Percentiles rank a stretch among this genome's conserved stretches.
These are phyloP conservation scores for Ascochyta pisi DNA, from an alignment of 2,329 filamentous ascomycete species.

Conservation along the genomic window DNA sequence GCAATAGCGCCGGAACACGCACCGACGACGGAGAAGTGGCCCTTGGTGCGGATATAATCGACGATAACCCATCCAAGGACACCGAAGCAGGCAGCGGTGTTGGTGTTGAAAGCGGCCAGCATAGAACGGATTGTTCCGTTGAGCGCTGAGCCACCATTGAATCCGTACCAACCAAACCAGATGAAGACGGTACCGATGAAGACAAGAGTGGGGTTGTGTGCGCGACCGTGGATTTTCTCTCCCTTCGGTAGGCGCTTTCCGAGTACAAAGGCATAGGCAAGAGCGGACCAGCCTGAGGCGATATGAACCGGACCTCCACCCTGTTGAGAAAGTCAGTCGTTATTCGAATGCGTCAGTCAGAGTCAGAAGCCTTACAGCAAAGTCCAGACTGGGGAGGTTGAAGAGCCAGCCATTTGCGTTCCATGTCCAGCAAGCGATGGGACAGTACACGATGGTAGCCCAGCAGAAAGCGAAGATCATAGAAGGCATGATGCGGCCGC, in stretches of 20 bases:
- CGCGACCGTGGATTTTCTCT: slow-evolving; percentile 59
- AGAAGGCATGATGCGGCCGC: slow-evolving; percentile 68
- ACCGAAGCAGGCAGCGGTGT: slow-evolving; percentile 62
- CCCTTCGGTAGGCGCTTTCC: slow-evolving; percentile 63
- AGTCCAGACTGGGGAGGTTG: slow-evolving; percentile 66
- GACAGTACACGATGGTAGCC: slow-evolving; percentile 70
- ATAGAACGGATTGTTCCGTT: slow-evolving; percentile 62
- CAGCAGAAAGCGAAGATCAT: slow-evolving; percentile 69
- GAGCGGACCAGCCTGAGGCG: slow-evolving; percentile 66
- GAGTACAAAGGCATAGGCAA: slow-evolving; percentile 69
- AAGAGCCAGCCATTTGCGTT: slow-evolving; percentile 70
- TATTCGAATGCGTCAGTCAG: not conserved
- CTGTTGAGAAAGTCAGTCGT: not conserved
- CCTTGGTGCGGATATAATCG: slow-evolving; percentile 59
- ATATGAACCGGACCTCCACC: slow-evolving; percentile 70
- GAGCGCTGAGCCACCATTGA: slow-evolving; percentile 61
- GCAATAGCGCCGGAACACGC: slow-evolving; percentile 65
- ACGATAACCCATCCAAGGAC: slow-evolving; percentile 63
- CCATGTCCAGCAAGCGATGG: slow-evolving; percentile 72
- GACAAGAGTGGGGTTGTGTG: slow-evolving; percentile 69
- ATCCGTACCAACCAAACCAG: slow-evolving; percentile 69
- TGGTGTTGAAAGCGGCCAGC: slow-evolving; percentile 65
- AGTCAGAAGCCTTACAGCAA: slow-evolving; percentile 52
- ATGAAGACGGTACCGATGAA: slow-evolving; percentile 70
- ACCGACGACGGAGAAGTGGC: slow-evolving; percentile 63